Evolutionary conservation across 192 early-diverging fungal genomes (phyloP).

Genomic region (Lobosporangium transversale): DNA sequence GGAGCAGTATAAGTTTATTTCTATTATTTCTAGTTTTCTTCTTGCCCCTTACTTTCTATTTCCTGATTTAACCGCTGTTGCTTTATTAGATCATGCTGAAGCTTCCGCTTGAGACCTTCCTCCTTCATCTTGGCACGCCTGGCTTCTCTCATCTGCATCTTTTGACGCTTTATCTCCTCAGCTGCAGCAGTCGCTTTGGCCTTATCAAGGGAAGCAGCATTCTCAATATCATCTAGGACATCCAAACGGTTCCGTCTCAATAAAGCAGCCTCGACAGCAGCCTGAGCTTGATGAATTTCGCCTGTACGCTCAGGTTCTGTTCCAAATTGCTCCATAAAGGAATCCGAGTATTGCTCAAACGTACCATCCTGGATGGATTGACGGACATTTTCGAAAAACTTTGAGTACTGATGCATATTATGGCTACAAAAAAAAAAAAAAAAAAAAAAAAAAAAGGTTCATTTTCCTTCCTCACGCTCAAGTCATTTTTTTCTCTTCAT

Average conservation of each 20-base stretch:
- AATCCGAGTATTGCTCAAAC: constrained; percentile 20
- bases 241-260: constrained; percentile 27
- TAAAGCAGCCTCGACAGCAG: constrained; percentile 16
- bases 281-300: constrained; percentile 31
- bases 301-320: constrained; percentile 35
- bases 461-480: too few relatives aligned
- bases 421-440: constrained; percentile 37
- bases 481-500: too few relatives aligned
- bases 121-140: neutral
- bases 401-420: constrained; percentile 51
- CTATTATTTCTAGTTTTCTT: constrained; percentile 13
- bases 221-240: neutral
- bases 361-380: constrained; percentile 37
- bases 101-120: constrained; percentile 2
- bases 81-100: too few relatives aligned
- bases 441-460: too few relatives aligned
- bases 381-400: constrained; percentile 46
- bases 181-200: constrained; percentile 1
- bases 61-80: too few relatives aligned
- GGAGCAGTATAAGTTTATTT: constrained; percentile 10
- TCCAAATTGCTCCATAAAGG: constrained; percentile 27
- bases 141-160: neutral
- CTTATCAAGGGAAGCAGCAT: neutral
- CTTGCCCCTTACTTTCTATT: too few relatives aligned
- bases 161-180: constrained; percentile 10